phyloP scores from a whole-genome alignment of 306 rosid species.

The Citrullus mucosospermus region DNA sequence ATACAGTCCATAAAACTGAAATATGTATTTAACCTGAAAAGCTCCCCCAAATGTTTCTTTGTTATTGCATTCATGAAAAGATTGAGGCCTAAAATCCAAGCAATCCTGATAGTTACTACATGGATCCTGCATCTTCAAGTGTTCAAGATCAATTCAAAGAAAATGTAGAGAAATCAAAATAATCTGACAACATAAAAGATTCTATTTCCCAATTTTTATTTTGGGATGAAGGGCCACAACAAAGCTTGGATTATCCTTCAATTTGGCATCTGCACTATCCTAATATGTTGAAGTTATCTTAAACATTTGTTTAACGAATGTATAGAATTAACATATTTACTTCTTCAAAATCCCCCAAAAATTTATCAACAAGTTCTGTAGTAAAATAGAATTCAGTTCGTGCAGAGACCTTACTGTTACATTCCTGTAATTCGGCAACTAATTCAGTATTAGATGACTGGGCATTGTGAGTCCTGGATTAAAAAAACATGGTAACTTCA shows the following conservation, averaged over 20 bases:
- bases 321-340: neutral
- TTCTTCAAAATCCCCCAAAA: neutral
- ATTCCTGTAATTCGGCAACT: constrained; percentile 14
- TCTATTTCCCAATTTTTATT: neutral
- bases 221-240: neutral
- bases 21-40: neutral
- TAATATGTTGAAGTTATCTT: neutral
- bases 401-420: neutral
- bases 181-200: neutral
- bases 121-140: constrained; percentile 21
- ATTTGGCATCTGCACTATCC: neutral
- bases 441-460: constrained; percentile 16
- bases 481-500: neutral
- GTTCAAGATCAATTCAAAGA: neutral
- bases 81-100: constrained; percentile 14
- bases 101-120: constrained; percentile 12
- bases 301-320: neutral
- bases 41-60: neutral
- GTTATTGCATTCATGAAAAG: neutral
- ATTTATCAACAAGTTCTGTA: neutral
- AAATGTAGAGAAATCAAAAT: neutral
- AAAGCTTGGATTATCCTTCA: neutral
- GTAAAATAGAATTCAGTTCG: neutral
- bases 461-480: constrained; percentile 25
- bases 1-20: neutral